A percentile compares a stretch with the other conserved stretches of the same genome.
Conservation (phyloP, 1,284 basidiomycete genomes). For the Acaromyces ingoldii region DNA sequence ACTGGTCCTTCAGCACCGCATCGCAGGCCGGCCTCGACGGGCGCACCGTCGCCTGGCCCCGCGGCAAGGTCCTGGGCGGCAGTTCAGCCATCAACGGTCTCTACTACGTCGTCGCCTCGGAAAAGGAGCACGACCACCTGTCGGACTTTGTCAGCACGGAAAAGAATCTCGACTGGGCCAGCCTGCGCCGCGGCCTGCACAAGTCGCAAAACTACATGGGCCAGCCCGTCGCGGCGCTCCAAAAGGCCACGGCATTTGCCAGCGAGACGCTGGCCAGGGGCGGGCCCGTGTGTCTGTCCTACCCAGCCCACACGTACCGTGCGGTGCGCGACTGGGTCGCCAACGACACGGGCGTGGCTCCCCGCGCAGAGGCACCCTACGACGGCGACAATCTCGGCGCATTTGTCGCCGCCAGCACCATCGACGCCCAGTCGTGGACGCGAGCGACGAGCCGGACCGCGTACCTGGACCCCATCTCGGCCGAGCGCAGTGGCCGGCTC, state of each 20-base stretch:
- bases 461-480: constrained; percentile 63
- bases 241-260: too few relatives aligned
- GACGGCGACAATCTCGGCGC: constrained; percentile 58
- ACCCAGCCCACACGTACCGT: constrained; percentile 34
- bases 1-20: too few relatives aligned
- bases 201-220: constrained; percentile 48
- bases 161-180: constrained; percentile 52
- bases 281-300: constrained; percentile 41
- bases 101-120: too few relatives aligned
- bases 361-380: constrained; percentile 50
- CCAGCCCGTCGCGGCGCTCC: constrained; percentile 33
- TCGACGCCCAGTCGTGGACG: constrained; percentile 64
- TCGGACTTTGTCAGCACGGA: constrained; percentile 30
- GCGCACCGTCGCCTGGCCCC: constrained; percentile 2
- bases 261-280: too few relatives aligned
- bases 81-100: constrained; percentile 41
- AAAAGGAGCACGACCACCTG: constrained; percentile 44
- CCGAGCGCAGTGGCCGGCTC: constrained; percentile 53
- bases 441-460: constrained; percentile 65
- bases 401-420: constrained; percentile 62
- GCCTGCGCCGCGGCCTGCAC: constrained; percentile 51
- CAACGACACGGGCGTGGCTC: constrained; percentile 24
- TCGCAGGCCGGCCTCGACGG: too few relatives aligned
- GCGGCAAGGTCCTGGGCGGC: constrained; percentile 37
- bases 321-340: constrained; percentile 29